Conservation (phyloP, 306 rosid species). For the Quercus bicolor region DNA sequence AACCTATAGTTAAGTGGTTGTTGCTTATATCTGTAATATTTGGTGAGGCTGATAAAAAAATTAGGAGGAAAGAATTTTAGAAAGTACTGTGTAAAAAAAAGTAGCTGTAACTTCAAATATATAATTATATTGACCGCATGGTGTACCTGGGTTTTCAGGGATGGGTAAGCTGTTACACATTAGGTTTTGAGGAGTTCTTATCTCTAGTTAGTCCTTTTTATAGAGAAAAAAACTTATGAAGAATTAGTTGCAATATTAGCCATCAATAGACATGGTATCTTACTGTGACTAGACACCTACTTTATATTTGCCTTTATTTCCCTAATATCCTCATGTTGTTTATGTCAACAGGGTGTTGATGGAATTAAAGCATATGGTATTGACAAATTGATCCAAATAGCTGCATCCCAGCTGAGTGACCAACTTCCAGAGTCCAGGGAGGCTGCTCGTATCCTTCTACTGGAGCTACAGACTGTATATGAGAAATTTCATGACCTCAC, state of each 20-base stretch:
- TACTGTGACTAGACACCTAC: conserved; percentile 8
- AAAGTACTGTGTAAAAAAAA: too few species aligned
- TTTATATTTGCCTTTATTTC: conserved; percentile 9
- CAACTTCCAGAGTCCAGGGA: conserved; percentile 98
- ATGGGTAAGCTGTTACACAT: not conserved
- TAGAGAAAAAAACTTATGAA: not conserved
- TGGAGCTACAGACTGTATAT: conserved; percentile 80
- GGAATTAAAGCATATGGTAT: conserved; percentile 83
- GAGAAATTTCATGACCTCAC: conserved; percentile 46
- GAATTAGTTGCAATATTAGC: not conserved
- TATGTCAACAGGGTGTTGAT: conserved; percentile 68
- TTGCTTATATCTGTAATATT: not conserved
- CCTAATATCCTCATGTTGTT: conserved; percentile 3
- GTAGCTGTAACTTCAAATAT: too few species aligned
- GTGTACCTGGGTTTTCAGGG: not conserved
- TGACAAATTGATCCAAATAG: conserved; percentile 86
- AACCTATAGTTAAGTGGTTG: not conserved
- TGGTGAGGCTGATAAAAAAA: not conserved
- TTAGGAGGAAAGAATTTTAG: not conserved
- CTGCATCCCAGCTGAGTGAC: conserved; percentile 91
- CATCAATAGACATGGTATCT: not conserved
- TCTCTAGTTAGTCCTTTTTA: not conserved
- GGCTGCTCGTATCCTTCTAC: conserved; percentile 81
- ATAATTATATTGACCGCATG: not conserved
- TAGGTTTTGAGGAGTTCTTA: not conserved